phyloP scores from a whole-genome alignment of 148 eudicot genomes.

The Camellia japonica region DNA sequence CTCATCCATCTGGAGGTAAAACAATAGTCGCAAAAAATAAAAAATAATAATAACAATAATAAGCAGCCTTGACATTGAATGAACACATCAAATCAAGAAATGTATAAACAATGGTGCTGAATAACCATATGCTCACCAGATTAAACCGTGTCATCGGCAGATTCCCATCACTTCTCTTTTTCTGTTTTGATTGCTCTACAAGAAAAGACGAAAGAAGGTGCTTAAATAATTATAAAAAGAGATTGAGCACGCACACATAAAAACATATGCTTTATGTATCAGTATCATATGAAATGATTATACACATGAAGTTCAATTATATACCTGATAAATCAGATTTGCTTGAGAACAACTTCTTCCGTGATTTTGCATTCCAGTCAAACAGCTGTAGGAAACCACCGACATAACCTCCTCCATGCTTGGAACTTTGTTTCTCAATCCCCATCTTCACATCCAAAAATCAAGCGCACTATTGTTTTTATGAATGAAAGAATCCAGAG shows the following conservation, averaged over 20 bases:
- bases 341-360: slow-evolving; percentile 84
- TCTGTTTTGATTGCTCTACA: slow-evolving; percentile 70
- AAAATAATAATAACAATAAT: background rate
- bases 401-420: slow-evolving; percentile 67
- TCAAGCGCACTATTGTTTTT: slow-evolving; percentile 14
- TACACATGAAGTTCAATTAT: slow-evolving; percentile 9
- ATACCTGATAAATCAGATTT: slow-evolving; percentile 72
- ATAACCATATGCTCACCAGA: slow-evolving; percentile 38
- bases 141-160: slow-evolving; percentile 53
- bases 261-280: background rate
- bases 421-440: slow-evolving; percentile 57
- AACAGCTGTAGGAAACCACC: slow-evolving; percentile 94
- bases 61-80: too few species aligned
- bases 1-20: slow-evolving; percentile 53
- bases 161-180: slow-evolving; percentile 61
- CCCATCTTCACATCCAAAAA: slow-evolving; percentile 51
- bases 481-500: slow-evolving; percentile 8
- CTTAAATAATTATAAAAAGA: slow-evolving; percentile 10
- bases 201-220: slow-evolving; percentile 16
- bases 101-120: background rate
- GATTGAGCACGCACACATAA: background rate
- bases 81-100: background rate
- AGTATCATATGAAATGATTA: background rate
- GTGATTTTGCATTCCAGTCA: slow-evolving; percentile 96
- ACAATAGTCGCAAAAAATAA: background rate